These are phyloP conservation scores for Candida tammaniensis DNA, from an alignment of 805 yeast genomes.

Conservation along the genomic window DNA sequence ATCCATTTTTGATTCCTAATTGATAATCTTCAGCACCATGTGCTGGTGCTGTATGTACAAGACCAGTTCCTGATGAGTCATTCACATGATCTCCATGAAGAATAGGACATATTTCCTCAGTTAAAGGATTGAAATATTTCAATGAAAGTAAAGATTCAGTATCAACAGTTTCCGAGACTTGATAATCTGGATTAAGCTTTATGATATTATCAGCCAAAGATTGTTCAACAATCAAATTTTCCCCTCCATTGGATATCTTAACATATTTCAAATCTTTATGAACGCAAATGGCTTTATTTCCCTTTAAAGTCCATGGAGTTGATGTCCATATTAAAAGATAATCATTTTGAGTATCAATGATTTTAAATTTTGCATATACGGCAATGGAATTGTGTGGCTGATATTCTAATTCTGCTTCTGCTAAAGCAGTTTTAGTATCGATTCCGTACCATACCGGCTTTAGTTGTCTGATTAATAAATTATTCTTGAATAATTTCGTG, in stretches of 20 bases:
- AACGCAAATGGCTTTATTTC: conserved; percentile 80
- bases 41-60: conserved; percentile 97
- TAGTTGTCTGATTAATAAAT: conserved; percentile 75
- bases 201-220: conserved; percentile 43
- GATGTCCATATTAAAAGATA: conserved; percentile 83
- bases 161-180: conserved; percentile 1
- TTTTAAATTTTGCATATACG: conserved; percentile 65
- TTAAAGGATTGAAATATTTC: conserved; percentile 43
- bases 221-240: conserved; percentile 54
- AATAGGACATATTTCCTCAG: conserved; percentile 49
- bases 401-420: conserved; percentile 95
- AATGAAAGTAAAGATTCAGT: conserved; percentile 2
- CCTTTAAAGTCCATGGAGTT: conserved; percentile 95
- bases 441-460: conserved; percentile 98
- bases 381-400: conserved; percentile 72
- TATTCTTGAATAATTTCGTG: conserved; percentile 57
- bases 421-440: conserved; percentile 89
- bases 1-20: conserved; percentile 55
- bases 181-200: conserved; percentile 15
- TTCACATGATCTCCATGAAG: conserved; percentile 82
- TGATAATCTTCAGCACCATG: conserved; percentile 94
- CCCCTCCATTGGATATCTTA: conserved; percentile 35
- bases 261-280: conserved; percentile 60
- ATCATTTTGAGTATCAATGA: conserved; percentile 11
- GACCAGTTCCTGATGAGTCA: conserved; percentile 82